Conservation (phyloP, 2,329 filamentous ascomycete genomes). For the Albophoma yamanashiensis region DNA sequence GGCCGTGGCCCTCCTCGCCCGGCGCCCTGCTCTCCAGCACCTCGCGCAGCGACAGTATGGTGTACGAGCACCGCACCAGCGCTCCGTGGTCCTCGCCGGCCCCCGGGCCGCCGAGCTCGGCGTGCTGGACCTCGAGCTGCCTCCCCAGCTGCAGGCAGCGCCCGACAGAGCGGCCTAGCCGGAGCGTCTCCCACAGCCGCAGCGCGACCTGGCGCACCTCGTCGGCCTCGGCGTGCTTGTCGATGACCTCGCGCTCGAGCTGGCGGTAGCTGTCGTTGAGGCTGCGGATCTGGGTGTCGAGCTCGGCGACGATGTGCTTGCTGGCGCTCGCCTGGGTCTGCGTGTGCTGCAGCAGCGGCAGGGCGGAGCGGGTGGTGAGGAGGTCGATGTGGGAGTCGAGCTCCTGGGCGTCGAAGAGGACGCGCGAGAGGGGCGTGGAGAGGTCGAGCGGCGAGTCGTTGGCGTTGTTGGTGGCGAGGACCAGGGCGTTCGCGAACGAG, state of each 20-base stretch:
- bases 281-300: constrained; percentile 69
- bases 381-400: constrained; percentile 92
- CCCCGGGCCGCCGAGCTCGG: constrained; percentile 39
- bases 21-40: constrained; percentile 56
- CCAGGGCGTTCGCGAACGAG: constrained; percentile 78
- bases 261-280: constrained; percentile 79
- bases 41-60: constrained; percentile 64
- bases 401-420: constrained; percentile 94
- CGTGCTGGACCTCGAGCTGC: constrained; percentile 78
- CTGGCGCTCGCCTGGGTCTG: constrained; percentile 63
- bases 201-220: constrained; percentile 69
- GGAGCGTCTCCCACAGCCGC: constrained; percentile 70
- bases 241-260: constrained; percentile 75
- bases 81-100: constrained; percentile 64
- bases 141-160: constrained; percentile 72
- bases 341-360: constrained; percentile 73
- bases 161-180: constrained; percentile 64
- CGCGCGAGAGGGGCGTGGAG: constrained; percentile 82
- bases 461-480: constrained; percentile 83
- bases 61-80: constrained; percentile 73
- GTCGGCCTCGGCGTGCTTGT: constrained; percentile 77
- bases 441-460: constrained; percentile 86
- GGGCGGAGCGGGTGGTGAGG: constrained; percentile 73
- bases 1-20: constrained; percentile 64
- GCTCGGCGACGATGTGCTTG: constrained; percentile 58